These are phyloP conservation scores for Hypomontagnella monticulosa DNA, from an alignment of 495 filamentous ascomycete species.

Conservation along the genomic window DNA sequence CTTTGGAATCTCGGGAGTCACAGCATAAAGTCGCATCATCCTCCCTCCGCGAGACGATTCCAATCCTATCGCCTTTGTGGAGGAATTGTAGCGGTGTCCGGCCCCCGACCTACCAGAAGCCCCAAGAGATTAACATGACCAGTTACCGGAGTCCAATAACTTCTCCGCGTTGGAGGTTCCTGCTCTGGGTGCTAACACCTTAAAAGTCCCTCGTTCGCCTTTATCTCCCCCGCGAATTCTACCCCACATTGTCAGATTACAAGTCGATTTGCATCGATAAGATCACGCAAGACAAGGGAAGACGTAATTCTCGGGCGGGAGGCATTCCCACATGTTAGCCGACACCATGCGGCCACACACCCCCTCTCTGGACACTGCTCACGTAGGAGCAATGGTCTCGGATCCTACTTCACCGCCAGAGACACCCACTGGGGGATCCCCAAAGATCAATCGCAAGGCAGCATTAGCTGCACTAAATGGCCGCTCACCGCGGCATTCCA, in stretches of 20 bases:
- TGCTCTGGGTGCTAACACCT: slow-evolving; percentile 60
- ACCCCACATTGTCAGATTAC: slow-evolving; percentile 53
- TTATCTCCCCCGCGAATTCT: slow-evolving; percentile 44
- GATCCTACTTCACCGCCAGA: slow-evolving; percentile 64
- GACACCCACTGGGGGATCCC: slow-evolving; percentile 59
- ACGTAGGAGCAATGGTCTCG: slow-evolving; percentile 45
- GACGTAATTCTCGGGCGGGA: slow-evolving; percentile 41
- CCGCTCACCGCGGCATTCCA: slow-evolving; percentile 38
- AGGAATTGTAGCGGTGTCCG: slow-evolving; percentile 54
- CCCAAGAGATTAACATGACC: slow-evolving; percentile 64
- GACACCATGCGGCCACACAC: slow-evolving; percentile 59
- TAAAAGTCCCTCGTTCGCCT: slow-evolving; percentile 48
- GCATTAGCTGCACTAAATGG: slow-evolving; percentile 35
- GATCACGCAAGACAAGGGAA: slow-evolving; percentile 41
- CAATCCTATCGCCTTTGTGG: slow-evolving; percentile 44
- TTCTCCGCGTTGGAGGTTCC: slow-evolving; percentile 66
- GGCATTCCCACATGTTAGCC: slow-evolving; percentile 34
- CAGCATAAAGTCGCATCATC: slow-evolving; percentile 34
- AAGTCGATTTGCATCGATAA: slow-evolving; percentile 49
- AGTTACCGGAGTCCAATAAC: slow-evolving; percentile 60
- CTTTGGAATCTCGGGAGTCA: slow-evolving; percentile 12
- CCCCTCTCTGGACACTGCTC: slow-evolving; percentile 56
- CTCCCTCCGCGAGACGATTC: slow-evolving; percentile 37
- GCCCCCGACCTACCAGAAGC: slow-evolving; percentile 43
- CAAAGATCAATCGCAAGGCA: slow-evolving; percentile 51